Evolutionary conservation across 768 basidiomycete genomes (phyloP).

Genomic region (Pleurotus djamor): DNA sequence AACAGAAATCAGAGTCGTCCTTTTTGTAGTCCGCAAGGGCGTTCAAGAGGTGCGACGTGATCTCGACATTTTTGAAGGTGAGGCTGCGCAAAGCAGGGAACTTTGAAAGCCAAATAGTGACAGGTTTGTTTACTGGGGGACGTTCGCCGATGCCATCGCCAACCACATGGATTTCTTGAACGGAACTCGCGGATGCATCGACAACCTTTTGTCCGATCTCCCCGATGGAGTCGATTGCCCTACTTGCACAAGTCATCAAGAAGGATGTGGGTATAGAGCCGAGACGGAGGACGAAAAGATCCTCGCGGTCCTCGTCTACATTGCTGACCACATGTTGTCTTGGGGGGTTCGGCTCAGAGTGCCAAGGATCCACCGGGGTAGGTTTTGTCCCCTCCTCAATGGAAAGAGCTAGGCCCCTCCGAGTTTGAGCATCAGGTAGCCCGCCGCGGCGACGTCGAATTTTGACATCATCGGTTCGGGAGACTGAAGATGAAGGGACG

Average conservation of each 20-base stretch:
- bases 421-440: not conserved
- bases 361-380: no score
- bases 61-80: not conserved
- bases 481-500: not conserved
- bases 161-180: not conserved
- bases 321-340: no score
- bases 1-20: not conserved
- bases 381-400: no score
- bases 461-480: not conserved
- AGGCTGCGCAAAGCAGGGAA: not conserved
- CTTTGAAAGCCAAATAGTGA: not conserved
- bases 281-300: not conserved
- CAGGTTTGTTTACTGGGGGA: not conserved
- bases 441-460: not conserved
- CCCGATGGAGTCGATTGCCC: not conserved
- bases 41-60: not conserved
- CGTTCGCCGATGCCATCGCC: not conserved
- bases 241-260: no score
- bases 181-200: not conserved
- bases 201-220: not conserved
- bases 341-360: no score
- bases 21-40: not conserved
- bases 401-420: not conserved
- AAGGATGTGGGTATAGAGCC: not conserved
- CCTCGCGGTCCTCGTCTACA: not conserved